Evolutionary conservation across 23 red algal genomes (phyloP), one percentile per base, ranked within the genome.

Genomic region (Cyanidiococcus yangmingshanensis): DNA sequence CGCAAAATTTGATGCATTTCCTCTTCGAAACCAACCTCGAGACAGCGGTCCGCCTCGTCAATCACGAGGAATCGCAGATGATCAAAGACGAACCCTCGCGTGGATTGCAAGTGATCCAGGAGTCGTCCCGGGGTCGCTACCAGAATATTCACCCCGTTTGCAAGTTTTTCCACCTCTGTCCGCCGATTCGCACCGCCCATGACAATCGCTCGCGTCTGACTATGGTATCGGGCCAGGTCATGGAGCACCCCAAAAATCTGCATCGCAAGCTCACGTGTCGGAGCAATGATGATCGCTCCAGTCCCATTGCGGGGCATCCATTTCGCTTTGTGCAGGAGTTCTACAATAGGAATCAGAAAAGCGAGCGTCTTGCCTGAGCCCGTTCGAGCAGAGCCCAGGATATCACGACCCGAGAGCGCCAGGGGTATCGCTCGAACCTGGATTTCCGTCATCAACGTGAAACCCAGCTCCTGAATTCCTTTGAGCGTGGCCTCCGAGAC

Each of bases 1-100:
- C 85, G 86, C 51, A 98, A 84, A 57, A 89, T 89, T 39, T 98
- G 80, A 58, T 88, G 84, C 87, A 90, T 90, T 79, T 98, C 94
- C 76, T 95, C 91, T 77, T 98, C 94, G 80, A 98, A 98, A 0
- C 94, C 94, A 80, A 98, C 87, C 79, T 98, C 88, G 36, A 98
- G 68, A 45, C 86, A 89, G 68, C 94, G 89, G 41, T 98, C 94
- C 16, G 94, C 94, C 82, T 98, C 94, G 58, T 98, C 94, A 40
- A 98, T 91, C 33, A 98, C 84, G 25, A 98, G 68, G 21, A 78
- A 68, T 39, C 81, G 82, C 39, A 91, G 80, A 68, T 97, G 90
- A 18, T 88, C 85, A 74, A 59, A 67, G 12, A 90, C 85, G 79
- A 97, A 98, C 0, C 94, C 94, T 27, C 58, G 86, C 1, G 94